Conservation (phyloP, 2,329 filamentous ascomycete genomes). For the Alternaria sp. region DNA sequence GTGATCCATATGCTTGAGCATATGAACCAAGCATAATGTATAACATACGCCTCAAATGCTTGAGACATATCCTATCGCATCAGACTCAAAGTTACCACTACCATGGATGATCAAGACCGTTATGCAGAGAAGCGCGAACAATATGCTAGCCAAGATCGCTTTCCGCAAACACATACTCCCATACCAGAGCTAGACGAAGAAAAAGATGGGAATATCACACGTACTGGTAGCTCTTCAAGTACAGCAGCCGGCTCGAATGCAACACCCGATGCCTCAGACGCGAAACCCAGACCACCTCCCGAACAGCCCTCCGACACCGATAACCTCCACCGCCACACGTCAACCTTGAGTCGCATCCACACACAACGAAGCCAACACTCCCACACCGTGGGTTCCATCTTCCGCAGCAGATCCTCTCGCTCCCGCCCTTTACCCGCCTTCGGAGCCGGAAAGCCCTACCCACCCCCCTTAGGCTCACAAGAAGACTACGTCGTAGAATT, state of each 20-base stretch:
- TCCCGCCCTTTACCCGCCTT: slow-evolving; percentile 70
- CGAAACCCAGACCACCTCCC: slow-evolving; percentile 66
- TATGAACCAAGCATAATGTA: no score
- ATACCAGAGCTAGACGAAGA: slow-evolving; percentile 51
- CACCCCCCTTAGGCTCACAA: slow-evolving; percentile 71
- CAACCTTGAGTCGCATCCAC: slow-evolving; percentile 69
- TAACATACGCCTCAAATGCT: no score
- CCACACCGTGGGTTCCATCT: slow-evolving; percentile 68
- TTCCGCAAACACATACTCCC: slow-evolving; percentile 51
- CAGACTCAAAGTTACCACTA: no score
- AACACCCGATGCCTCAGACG: slow-evolving; percentile 50
- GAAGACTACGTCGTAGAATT: slow-evolving; percentile 81
- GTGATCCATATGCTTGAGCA: no score
- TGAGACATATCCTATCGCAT: no score
- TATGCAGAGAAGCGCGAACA: slow-evolving; percentile 64
- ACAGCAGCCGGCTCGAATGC: slow-evolving; percentile 53
- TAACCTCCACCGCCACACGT: slow-evolving; percentile 62
- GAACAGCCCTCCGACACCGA: slow-evolving; percentile 40
- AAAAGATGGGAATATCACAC: slow-evolving; percentile 58
- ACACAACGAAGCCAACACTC: slow-evolving; percentile 75
- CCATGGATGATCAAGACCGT: slow-evolving; percentile 24
- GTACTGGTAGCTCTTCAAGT: slow-evolving; percentile 57
- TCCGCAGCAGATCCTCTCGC: slow-evolving; percentile 58
- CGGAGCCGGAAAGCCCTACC: slow-evolving; percentile 77
- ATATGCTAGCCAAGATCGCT: slow-evolving; percentile 59